phyloP scores from a whole-genome alignment of 1,139 yeast species.

The Scheffersomyces quercinus region DNA sequence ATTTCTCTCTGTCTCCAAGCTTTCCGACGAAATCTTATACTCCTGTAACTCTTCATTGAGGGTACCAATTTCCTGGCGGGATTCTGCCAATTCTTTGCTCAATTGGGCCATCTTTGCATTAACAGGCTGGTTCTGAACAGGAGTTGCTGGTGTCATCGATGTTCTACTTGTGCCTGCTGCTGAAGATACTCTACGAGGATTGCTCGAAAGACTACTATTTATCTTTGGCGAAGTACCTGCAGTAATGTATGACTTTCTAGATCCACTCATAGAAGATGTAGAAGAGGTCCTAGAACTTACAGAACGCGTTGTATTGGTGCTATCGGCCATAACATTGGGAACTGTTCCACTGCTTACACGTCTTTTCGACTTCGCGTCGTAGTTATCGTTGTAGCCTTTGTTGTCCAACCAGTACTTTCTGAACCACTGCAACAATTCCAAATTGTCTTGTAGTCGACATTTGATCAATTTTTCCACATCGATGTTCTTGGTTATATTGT shows the following conservation, averaged over 20 bases:
- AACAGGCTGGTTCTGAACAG: conserved; percentile 1
- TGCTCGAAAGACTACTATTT: not conserved
- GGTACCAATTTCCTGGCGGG: conserved; percentile 31
- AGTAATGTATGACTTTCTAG: conserved; percentile 1
- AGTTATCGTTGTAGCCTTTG: conserved; percentile 57
- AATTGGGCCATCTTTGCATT: conserved; percentile 6
- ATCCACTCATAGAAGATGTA: conserved; percentile 2
- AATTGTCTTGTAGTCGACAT: conserved; percentile 89
- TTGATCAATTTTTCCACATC: conserved; percentile 82
- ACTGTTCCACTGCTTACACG: conserved; percentile 9
- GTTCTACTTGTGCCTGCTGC: conserved; percentile 1
- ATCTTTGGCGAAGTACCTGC: not conserved
- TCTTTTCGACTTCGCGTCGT: conserved; percentile 58
- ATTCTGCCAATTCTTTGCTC: conserved; percentile 11
- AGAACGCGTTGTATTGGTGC: conserved; percentile 4
- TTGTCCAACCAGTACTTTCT: conserved; percentile 79
- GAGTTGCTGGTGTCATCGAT: conserved; percentile 5
- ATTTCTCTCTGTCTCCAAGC: conserved; percentile 77
- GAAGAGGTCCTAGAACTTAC: not conserved
- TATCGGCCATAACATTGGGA: conserved; percentile 8
- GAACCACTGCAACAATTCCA: conserved; percentile 93
- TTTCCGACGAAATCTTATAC: conserved; percentile 52
- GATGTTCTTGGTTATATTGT: conserved; percentile 69
- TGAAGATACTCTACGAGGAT: not conserved
- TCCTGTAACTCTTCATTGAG: conserved; percentile 54